Percentiles rank a stretch among this genome's conserved stretches.
These are phyloP conservation scores for Kregervanrija delftensis DNA, from an alignment of 805 yeast genomes.

Conservation along the genomic window DNA sequence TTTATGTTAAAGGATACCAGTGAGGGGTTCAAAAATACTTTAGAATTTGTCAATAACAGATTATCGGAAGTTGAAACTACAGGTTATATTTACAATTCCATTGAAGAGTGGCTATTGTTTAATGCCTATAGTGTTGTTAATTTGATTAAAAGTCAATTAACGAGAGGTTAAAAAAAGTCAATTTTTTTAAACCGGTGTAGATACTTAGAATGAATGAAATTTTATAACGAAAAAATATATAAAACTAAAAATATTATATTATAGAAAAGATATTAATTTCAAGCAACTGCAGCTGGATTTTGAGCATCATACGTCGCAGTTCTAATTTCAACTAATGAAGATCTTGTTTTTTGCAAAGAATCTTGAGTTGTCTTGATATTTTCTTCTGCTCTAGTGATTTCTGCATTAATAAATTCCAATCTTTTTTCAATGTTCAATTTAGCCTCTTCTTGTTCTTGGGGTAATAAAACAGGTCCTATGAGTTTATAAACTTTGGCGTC, in stretches of 20 bases:
- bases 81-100: slow-evolving; percentile 55
- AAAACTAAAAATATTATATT: not conserved
- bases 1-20: slow-evolving; percentile 76
- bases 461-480: slow-evolving; percentile 87
- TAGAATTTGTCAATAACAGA: slow-evolving; percentile 55
- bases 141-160: slow-evolving; percentile 61
- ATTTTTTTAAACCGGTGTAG: not conserved
- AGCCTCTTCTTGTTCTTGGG: slow-evolving; percentile 83
- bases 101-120: slow-evolving; percentile 74
- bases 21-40: slow-evolving; percentile 46
- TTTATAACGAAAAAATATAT: not conserved
- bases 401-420: slow-evolving; percentile 76
- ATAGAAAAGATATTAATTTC: too few relatives aligned
- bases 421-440: slow-evolving; percentile 79
- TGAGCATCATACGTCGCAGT: not conserved
- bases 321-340: slow-evolving; percentile 23
- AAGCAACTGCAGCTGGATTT: not conserved
- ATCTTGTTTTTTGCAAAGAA: slow-evolving; percentile 53
- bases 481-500: slow-evolving; percentile 79
- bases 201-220: not conserved
- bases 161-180: slow-evolving; percentile 40
- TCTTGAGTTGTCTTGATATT: slow-evolving; percentile 53
- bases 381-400: slow-evolving; percentile 70
- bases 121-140: slow-evolving; percentile 59
- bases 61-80: slow-evolving; percentile 44